Conservation (phyloP, 2,329 filamentous ascomycete genomes). For the Curvularia lunata region DNA sequence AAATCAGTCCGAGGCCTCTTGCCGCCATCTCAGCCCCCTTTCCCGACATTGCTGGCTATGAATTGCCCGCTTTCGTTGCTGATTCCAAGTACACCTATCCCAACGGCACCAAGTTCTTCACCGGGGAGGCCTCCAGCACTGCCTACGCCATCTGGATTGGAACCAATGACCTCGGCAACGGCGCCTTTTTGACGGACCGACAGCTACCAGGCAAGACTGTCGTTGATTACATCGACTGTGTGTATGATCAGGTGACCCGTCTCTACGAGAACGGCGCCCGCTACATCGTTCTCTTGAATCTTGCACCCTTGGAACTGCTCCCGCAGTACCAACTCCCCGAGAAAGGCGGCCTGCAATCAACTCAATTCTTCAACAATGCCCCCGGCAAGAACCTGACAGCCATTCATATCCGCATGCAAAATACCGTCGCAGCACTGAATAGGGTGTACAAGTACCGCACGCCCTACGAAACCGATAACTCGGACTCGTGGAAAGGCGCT, state of each 20-base stretch:
- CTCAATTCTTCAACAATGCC: slow-evolving; percentile 58
- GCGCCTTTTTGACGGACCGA: slow-evolving; percentile 69
- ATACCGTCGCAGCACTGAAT: slow-evolving; percentile 60
- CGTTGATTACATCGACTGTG: slow-evolving; percentile 69
- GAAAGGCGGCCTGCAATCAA: slow-evolving; percentile 53
- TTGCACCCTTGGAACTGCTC: slow-evolving; percentile 69
- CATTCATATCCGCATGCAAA: slow-evolving; percentile 59
- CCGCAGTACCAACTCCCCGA: slow-evolving; percentile 68
- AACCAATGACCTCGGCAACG: slow-evolving; percentile 75
- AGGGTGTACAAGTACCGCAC: slow-evolving; percentile 60
- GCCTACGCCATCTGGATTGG: slow-evolving; percentile 82
- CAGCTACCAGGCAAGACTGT: slow-evolving; percentile 67
- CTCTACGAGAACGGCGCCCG: slow-evolving; percentile 71
- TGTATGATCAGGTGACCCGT: slow-evolving; percentile 67
- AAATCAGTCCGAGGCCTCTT: slow-evolving; percentile 65
- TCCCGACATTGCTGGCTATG: slow-evolving; percentile 60
- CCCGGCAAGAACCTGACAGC: slow-evolving; percentile 56
- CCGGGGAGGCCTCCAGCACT: slow-evolving; percentile 62
- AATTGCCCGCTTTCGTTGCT: slow-evolving; percentile 56
- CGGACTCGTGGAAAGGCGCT: slow-evolving; percentile 59
- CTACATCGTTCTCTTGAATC: slow-evolving; percentile 75
- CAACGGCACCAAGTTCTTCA: slow-evolving; percentile 53
- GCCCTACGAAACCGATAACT: slow-evolving; percentile 54
- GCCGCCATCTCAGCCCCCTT: slow-evolving; percentile 60
- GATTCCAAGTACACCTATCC: slow-evolving; percentile 46